Conservation (phyloP, 164 flowering plant genomes). For the Tinospora cordifolia region DNA sequence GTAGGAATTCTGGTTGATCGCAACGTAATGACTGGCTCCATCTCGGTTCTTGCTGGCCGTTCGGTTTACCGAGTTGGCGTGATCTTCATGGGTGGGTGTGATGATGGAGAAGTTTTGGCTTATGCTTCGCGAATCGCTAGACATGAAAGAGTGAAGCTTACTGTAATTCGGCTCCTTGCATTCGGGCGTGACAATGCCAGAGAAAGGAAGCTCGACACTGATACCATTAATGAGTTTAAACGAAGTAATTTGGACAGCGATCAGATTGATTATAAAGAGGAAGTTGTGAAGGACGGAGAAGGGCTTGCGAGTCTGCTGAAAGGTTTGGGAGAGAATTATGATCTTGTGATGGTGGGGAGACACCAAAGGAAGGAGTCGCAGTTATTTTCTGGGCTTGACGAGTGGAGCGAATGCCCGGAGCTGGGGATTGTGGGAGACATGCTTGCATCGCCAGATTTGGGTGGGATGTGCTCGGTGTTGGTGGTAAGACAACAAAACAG, state of each 20-base stretch:
- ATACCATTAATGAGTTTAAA: too few relatives aligned
- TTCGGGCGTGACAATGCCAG: too few relatives aligned
- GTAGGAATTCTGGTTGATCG: slow-evolving; percentile 49
- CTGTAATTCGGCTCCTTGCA: too few relatives aligned
- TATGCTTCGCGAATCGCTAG: slow-evolving; percentile 30
- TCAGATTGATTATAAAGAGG: too few relatives aligned
- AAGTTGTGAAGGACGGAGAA: slow-evolving; percentile 24
- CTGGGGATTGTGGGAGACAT: slow-evolving; percentile 38
- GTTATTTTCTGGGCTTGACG: slow-evolving; percentile 11
- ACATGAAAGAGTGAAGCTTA: too few relatives aligned
- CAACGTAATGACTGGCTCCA: neutral
- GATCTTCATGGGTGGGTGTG: too few relatives aligned
- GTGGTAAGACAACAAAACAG: slow-evolving; percentile 28
- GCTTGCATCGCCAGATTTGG: slow-evolving; percentile 22
- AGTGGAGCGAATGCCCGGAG: slow-evolving; percentile 28
- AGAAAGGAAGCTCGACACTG: too few relatives aligned
- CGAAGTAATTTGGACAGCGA: too few relatives aligned
- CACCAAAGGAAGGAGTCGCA: slow-evolving; percentile 14
- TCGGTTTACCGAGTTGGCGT: too few relatives aligned
- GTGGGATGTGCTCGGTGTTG: slow-evolving; percentile 23
- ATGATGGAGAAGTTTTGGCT: slow-evolving; percentile 56
- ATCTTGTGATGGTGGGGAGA: too few relatives aligned
- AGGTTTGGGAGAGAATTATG: slow-evolving; percentile 7
- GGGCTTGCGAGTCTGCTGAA: slow-evolving; percentile 11
- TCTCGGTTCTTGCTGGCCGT: too few relatives aligned